A percentile compares a stretch with the other conserved stretches of the same genome.
These are phyloP conservation scores for Sarcodon sp. DNA, from an alignment of 768 basidiomycete species.

Conservation along the genomic window DNA sequence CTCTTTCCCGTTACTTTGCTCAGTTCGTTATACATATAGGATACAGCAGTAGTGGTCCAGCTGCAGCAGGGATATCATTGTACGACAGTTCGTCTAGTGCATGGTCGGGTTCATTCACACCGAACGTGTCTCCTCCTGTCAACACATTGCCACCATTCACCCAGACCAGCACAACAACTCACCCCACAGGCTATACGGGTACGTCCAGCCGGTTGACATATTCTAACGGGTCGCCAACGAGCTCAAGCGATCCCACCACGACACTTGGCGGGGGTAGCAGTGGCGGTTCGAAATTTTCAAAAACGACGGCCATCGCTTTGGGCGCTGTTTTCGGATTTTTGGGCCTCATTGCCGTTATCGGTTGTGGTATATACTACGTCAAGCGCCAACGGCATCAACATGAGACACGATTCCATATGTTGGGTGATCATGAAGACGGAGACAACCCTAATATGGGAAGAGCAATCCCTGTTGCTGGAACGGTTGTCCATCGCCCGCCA, in stretches of 20 bases:
- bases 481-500: constrained; percentile 12
- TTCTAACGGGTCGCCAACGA: too few species aligned
- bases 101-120: constrained; percentile 25
- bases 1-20: not conserved
- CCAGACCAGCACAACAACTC: not conserved
- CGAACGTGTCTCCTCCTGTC: constrained; percentile 8
- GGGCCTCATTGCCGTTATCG: constrained; percentile 31
- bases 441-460: constrained; percentile 15
- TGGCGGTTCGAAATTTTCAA: not conserved
- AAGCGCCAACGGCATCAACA: constrained; percentile 20
- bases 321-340: constrained; percentile 51
- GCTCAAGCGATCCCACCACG: not conserved
- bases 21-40: constrained; percentile 4
- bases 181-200: too few species aligned
- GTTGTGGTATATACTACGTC: constrained; percentile 30
- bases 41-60: constrained; percentile 27
- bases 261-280: not conserved
- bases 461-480: constrained; percentile 13
- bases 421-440: constrained; percentile 18
- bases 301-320: constrained; percentile 39
- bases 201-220: too few species aligned
- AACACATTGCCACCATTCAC: not conserved
- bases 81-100: constrained; percentile 28
- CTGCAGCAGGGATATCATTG: constrained; percentile 39
- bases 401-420: constrained; percentile 14